phyloP scores from a whole-genome alignment of 2,329 filamentous ascomycete genomes.

The Penicillium sp. region DNA sequence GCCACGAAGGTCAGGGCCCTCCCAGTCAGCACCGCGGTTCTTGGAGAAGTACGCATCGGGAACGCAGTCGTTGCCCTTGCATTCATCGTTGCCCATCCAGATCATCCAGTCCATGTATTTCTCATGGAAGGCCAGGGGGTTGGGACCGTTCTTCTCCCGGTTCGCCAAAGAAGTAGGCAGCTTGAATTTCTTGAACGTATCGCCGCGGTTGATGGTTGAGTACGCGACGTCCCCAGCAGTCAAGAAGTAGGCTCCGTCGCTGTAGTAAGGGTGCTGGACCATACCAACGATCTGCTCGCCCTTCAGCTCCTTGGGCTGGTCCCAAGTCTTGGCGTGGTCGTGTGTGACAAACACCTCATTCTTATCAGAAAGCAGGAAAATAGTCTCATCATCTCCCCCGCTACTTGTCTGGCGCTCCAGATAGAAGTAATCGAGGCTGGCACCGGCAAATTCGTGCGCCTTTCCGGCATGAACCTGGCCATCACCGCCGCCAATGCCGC shows the following conservation, averaged over 20 bases:
- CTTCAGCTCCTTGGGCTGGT: conserved; percentile 60
- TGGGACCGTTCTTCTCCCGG: conserved; percentile 33
- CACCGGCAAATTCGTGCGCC: conserved; percentile 61
- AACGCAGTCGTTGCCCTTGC: conserved; percentile 67
- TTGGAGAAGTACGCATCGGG: conserved; percentile 73
- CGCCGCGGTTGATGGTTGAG: conserved; percentile 79
- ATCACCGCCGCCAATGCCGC: conserved; percentile 59
- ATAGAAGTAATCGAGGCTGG: conserved; percentile 65
- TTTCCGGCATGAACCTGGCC: conserved; percentile 67
- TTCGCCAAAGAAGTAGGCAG: conserved; percentile 17
- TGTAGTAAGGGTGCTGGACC: conserved; percentile 76
- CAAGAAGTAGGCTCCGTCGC: conserved; percentile 84
- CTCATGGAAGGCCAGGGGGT: conserved; percentile 77
- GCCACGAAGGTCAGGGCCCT: conserved; percentile 55
- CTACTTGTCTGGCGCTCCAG: conserved; percentile 73
- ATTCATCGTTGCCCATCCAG: conserved; percentile 75
- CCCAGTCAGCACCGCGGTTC: conserved; percentile 79
- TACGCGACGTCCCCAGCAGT: conserved; percentile 68
- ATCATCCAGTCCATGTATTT: conserved; percentile 86
- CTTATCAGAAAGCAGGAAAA: conserved; percentile 61
- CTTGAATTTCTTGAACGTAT: conserved; percentile 59
- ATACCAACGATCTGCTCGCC: conserved; percentile 70
- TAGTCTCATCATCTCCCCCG: conserved; percentile 69
- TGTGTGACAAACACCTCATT: conserved; percentile 71
- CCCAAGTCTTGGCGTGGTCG: conserved; percentile 89